Conservation (phyloP, 192 early-diverging fungal genomes). For the Obelidium mucronatum region DNA sequence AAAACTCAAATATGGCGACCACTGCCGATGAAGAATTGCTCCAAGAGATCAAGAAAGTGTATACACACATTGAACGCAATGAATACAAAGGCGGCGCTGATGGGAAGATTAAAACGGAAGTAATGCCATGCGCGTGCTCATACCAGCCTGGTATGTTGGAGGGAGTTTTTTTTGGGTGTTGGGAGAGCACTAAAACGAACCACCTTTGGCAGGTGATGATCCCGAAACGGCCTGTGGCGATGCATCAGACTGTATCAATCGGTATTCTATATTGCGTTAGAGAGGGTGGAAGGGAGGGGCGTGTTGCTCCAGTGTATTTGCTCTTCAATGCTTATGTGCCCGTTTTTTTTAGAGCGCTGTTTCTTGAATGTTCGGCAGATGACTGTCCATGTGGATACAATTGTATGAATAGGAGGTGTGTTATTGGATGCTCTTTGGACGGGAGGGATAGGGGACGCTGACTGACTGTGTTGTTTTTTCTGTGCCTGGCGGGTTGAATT, state of each 20-base stretch:
- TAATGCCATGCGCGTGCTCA: constrained; percentile 80
- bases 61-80: constrained; percentile 72
- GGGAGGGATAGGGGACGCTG: background rate
- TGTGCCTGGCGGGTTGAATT: background rate
- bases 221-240: constrained; percentile 85
- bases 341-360: constrained; percentile 58
- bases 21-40: background rate
- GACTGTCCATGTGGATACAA: constrained; percentile 87
- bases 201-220: constrained; percentile 45
- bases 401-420: constrained; percentile 86
- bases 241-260: constrained; percentile 90
- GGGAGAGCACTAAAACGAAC: background rate
- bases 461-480: constrained; percentile 1
- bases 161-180: too few species aligned
- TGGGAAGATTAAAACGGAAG: constrained; percentile 74
- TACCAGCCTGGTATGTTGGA: constrained; percentile 71
- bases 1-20: too few species aligned
- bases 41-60: constrained; percentile 64
- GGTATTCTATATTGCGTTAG: background rate
- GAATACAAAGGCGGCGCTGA: constrained; percentile 75
- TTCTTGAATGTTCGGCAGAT: constrained; percentile 89
- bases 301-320: constrained; percentile 76
- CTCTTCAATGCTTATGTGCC: constrained; percentile 77
- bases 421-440: background rate
- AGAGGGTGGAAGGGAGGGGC: too few species aligned